These are phyloP conservation scores for Cardiospermum halicacabum DNA, from an alignment of 345 rosid species.

Conservation along the genomic window DNA sequence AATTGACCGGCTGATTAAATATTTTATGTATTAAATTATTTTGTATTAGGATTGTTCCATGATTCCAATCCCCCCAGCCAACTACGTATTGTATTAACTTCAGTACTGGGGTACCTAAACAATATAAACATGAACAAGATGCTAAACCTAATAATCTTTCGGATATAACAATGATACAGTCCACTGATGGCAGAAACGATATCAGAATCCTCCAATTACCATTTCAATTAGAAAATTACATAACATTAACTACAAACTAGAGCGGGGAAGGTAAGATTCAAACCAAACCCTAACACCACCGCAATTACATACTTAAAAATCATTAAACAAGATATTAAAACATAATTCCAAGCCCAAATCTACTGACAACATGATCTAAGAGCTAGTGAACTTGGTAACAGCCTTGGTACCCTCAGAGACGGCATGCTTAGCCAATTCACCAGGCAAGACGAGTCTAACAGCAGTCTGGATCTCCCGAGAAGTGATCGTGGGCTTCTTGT, in stretches of 20 bases:
- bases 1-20: too few relatives aligned
- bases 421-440: conserved; percentile 30
- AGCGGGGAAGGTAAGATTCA: conserved; percentile 2
- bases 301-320: neutral
- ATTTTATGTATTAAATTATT: too few relatives aligned
- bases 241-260: neutral
- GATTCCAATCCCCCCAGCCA: too few relatives aligned
- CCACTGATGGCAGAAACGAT: neutral
- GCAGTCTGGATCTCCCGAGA: conserved; percentile 32
- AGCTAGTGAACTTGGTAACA: conserved; percentile 25
- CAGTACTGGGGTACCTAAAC: too few relatives aligned
- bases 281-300: neutral
- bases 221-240: neutral
- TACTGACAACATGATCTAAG: neutral
- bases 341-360: neutral
- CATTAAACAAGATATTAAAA: too few relatives aligned
- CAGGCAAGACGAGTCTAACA: conserved; percentile 22
- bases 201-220: neutral
- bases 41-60: too few relatives aligned
- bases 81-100: too few relatives aligned
- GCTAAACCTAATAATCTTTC: too few relatives aligned
- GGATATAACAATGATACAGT: neutral
- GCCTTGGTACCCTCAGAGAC: conserved; percentile 31
- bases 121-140: too few relatives aligned
- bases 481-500: conserved; percentile 29